phyloP scores from a whole-genome alignment of 345 rosid species.

The Cardamine chenopodiifolia region DNA sequence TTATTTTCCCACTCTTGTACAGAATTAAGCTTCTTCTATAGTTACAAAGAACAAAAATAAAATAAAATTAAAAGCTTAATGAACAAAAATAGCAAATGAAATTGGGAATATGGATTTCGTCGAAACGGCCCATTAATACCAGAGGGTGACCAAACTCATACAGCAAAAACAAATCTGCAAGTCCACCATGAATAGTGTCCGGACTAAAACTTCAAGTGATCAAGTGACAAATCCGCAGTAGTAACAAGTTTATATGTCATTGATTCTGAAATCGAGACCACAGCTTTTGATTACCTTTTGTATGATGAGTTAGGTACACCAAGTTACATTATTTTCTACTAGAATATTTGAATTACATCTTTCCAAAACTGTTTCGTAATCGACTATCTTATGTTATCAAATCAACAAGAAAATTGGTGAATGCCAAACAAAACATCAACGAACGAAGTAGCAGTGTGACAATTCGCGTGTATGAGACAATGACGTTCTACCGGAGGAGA shows the following conservation, averaged over 20 bases:
- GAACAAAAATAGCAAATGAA: neutral
- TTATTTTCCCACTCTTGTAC: neutral
- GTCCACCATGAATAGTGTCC: neutral
- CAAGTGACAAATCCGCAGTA: neutral
- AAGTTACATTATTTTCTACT: neutral
- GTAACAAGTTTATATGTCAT: neutral
- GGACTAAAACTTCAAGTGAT: neutral
- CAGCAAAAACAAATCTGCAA: neutral
- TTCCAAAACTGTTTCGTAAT: neutral
- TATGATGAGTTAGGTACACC: neutral
- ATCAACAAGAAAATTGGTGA: neutral
- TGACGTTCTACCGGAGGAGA: neutral
- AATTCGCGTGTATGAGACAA: neutral
- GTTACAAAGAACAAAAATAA: neutral
- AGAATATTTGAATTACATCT: neutral
- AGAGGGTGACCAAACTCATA: neutral
- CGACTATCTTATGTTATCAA: neutral
- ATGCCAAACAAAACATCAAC: neutral
- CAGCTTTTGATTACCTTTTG: neutral
- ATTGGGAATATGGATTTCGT: neutral
- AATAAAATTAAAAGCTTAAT: neutral
- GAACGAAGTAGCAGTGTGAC: constrained; percentile 2
- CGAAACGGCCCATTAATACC: neutral
- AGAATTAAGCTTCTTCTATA: neutral
- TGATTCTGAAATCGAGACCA: neutral